phyloP scores from a whole-genome alignment of 805 yeast species.

The Wickerhamomyces queroliae region DNA sequence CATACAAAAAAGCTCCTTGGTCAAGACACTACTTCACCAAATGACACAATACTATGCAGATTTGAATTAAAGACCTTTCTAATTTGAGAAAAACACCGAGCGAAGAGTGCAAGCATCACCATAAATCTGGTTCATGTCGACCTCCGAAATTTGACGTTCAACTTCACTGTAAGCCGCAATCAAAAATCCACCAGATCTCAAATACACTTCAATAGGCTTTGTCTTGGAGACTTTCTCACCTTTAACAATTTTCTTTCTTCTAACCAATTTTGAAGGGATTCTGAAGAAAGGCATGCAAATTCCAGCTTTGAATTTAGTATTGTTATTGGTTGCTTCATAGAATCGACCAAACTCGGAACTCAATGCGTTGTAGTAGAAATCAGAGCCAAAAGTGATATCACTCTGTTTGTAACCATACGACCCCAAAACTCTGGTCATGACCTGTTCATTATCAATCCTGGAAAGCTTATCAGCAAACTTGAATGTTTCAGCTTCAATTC shows the following conservation, averaged over 20 bases:
- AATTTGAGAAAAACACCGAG: conserved; percentile 31
- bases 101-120: conserved; percentile 42
- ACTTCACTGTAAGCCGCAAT: conserved; percentile 38
- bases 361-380: conserved; percentile 38
- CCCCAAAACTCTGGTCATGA: conserved; percentile 42
- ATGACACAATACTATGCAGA: too few relatives aligned
- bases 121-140: conserved; percentile 38
- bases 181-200: conserved; percentile 47
- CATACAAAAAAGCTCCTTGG: too few relatives aligned
- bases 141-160: conserved; percentile 25
- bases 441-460: conserved; percentile 31
- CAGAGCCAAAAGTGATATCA: conserved; percentile 25
- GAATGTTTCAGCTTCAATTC: conserved; percentile 39
- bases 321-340: conserved; percentile 25
- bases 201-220: conserved; percentile 34
- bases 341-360: conserved; percentile 47
- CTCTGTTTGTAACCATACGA: conserved; percentile 24
- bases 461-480: conserved; percentile 32
- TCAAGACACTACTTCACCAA: too few relatives aligned
- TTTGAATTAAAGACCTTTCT: too few relatives aligned
- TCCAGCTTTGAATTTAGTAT: conserved; percentile 39
- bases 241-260: conserved; percentile 25
- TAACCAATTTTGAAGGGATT: conserved; percentile 36
- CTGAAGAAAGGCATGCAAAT: conserved; percentile 47
- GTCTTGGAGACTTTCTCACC: conserved; percentile 5